A percentile compares a stretch with the other conserved stretches of the same genome.
phyloP scores from a whole-genome alignment of 1,139 yeast species.

The Saccharomyces hybrid region DNA sequence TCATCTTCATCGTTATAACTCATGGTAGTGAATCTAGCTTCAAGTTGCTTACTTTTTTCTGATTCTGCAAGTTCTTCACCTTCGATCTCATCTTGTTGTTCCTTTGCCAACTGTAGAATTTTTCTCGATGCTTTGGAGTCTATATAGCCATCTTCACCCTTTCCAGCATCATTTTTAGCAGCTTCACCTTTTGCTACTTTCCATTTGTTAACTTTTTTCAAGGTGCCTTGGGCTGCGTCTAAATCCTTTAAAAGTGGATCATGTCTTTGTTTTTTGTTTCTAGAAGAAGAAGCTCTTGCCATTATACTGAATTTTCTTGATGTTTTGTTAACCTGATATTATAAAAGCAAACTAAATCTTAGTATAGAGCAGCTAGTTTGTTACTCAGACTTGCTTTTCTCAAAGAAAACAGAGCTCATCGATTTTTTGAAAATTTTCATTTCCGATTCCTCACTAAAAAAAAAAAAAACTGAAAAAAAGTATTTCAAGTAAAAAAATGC shows the following conservation, averaged over 20 bases:
- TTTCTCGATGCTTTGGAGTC: constrained; percentile 81
- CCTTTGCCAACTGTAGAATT: constrained; percentile 79
- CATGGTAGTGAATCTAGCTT: constrained; percentile 25
- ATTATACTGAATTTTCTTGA: constrained; percentile 29
- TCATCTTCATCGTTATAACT: constrained; percentile 29
- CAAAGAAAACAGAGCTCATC: not conserved
- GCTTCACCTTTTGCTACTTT: constrained; percentile 24
- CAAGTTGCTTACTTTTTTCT: constrained; percentile 16
- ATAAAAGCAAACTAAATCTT: not conserved
- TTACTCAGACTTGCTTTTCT: not conserved
- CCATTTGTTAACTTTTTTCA: constrained; percentile 39
- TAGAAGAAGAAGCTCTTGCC: constrained; percentile 56
- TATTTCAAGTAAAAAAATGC: no score
- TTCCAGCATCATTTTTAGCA: constrained; percentile 28
- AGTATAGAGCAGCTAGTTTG: not conserved
- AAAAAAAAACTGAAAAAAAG: not conserved
- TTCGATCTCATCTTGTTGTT: constrained; percentile 80
- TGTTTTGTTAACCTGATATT: not conserved
- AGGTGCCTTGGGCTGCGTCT: constrained; percentile 61
- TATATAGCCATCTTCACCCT: constrained; percentile 45
- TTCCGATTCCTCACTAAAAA: not conserved
- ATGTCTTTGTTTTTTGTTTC: constrained; percentile 50
- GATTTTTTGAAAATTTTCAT: not conserved
- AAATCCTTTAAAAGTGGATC: constrained; percentile 75
- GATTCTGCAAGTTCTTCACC: constrained; percentile 35